Percentiles rank a stretch among this genome's conserved stretches.
Conservation (phyloP, 164 flowering plant species). For the Malania oleifera region DNA sequence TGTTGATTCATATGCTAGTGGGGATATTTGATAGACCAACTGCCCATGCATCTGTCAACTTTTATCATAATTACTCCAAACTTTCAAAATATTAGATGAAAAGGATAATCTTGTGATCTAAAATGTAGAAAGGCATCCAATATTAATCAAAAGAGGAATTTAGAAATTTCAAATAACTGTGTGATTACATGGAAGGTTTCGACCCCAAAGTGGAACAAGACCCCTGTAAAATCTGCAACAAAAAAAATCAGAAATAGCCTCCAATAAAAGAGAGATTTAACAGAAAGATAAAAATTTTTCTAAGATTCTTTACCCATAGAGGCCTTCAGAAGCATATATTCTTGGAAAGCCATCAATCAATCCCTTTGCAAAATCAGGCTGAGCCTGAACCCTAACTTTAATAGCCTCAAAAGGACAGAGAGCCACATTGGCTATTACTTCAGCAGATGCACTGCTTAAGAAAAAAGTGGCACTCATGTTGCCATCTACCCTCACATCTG, state of each 20-base stretch:
- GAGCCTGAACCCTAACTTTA: constrained; percentile 86
- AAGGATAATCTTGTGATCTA: too few relatives aligned
- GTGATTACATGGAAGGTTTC: constrained; percentile 81
- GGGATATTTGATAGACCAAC: too few relatives aligned
- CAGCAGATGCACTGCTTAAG: constrained; percentile 86
- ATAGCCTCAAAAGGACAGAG: constrained; percentile 91
- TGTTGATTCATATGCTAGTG: too few relatives aligned
- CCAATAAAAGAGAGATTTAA: neutral
- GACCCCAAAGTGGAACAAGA: constrained; percentile 80
- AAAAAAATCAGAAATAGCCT: constrained; percentile 8
- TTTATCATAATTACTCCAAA: too few relatives aligned
- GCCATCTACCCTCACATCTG: constrained; percentile 40
- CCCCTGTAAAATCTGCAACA: constrained; percentile 75
- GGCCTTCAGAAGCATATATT: constrained; percentile 68
- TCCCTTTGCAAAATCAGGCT: constrained; percentile 75
- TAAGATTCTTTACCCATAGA: constrained; percentile 51
- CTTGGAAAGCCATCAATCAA: constrained; percentile 86
- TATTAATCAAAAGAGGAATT: too few relatives aligned
- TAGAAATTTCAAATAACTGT: too few relatives aligned
- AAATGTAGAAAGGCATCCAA: too few relatives aligned
- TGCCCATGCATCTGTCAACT: too few relatives aligned
- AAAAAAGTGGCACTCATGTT: constrained; percentile 60
- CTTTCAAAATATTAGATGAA: too few relatives aligned
- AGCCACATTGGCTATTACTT: constrained; percentile 82
- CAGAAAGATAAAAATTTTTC: neutral